A percentile compares a stretch with the other conserved stretches of the same genome.
These are phyloP conservation scores for Allantophomopsis cytisporea DNA, from an alignment of 2,329 filamentous ascomycete genomes.

Conservation along the genomic window DNA sequence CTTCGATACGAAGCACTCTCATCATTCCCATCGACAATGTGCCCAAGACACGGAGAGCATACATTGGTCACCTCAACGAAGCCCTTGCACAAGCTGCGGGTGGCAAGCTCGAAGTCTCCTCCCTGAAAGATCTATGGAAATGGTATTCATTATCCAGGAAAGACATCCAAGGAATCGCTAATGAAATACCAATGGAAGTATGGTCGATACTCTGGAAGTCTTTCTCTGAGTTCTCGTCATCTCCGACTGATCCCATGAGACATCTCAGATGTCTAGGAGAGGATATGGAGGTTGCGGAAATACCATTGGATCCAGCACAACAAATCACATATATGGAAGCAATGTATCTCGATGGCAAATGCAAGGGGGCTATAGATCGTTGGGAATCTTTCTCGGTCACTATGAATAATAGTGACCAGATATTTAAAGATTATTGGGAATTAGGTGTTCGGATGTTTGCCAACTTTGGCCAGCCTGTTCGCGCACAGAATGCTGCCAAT, in stretches of 20 bases:
- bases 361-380: slow-evolving; percentile 19
- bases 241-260: slow-evolving; percentile 40
- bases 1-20: neutral
- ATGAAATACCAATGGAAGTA: slow-evolving; percentile 41
- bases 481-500: slow-evolving; percentile 41
- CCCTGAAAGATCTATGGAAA: slow-evolving; percentile 27
- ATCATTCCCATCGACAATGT: neutral
- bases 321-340: slow-evolving; percentile 56
- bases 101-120: slow-evolving; percentile 5
- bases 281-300: slow-evolving; percentile 49
- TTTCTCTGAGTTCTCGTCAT: slow-evolving; percentile 33
- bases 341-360: slow-evolving; percentile 47
- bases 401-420: slow-evolving; percentile 10
- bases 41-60: neutral
- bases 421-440: slow-evolving; percentile 42
- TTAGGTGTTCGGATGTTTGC: slow-evolving; percentile 54
- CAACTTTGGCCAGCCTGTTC: slow-evolving; percentile 38
- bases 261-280: slow-evolving; percentile 48
- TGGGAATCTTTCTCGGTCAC: slow-evolving; percentile 21
- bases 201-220: slow-evolving; percentile 56
- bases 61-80: neutral
- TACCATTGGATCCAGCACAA: slow-evolving; percentile 39
- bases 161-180: slow-evolving; percentile 28
- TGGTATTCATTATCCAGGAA: slow-evolving; percentile 34
- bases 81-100: neutral